These are phyloP conservation scores for Corylus americana DNA, from an alignment of 306 rosid species.

Conservation along the genomic window DNA sequence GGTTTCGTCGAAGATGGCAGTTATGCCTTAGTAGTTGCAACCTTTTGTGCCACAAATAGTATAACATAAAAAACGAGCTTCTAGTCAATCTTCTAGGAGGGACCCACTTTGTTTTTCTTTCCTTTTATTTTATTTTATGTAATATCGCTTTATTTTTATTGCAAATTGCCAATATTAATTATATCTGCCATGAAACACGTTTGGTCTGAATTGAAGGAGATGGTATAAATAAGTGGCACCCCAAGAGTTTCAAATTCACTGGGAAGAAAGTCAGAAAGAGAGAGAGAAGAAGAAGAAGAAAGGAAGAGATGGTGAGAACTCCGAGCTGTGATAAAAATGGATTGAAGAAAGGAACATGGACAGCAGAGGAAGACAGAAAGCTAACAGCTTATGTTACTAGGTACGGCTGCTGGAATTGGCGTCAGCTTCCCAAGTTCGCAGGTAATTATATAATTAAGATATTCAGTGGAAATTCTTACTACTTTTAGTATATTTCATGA, in stretches of 20 bases:
- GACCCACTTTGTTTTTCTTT: background rate
- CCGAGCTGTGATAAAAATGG: slow-evolving; percentile 62
- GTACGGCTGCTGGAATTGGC: slow-evolving; percentile 94
- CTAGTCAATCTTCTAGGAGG: background rate
- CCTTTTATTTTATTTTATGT: background rate
- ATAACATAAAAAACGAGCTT: background rate
- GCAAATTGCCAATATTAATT: background rate
- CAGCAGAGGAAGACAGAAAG: slow-evolving; percentile 72
- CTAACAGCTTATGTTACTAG: slow-evolving; percentile 73
- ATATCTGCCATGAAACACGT: background rate
- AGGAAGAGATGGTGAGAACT: slow-evolving; percentile 59
- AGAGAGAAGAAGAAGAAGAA: slow-evolving; percentile 4
- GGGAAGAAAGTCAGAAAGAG: background rate
- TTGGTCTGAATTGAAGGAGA: background rate
- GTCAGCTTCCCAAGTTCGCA: slow-evolving; percentile 85
- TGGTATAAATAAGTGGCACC: background rate
- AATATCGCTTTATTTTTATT: too few species aligned
- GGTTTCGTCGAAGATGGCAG: slow-evolving; percentile 3
- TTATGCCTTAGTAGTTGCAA: background rate
- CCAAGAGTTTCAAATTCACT: background rate
- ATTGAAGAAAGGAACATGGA: slow-evolving; percentile 83
- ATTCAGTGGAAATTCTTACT: background rate
- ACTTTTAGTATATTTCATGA: background rate
- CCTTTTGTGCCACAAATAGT: background rate
- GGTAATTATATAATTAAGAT: slow-evolving; percentile 36